Percentiles rank a stretch among this genome's conserved stretches.
These are phyloP conservation scores for Monosporascus sp. DNA, from an alignment of 2,329 filamentous ascomycete species.

Conservation along the genomic window DNA sequence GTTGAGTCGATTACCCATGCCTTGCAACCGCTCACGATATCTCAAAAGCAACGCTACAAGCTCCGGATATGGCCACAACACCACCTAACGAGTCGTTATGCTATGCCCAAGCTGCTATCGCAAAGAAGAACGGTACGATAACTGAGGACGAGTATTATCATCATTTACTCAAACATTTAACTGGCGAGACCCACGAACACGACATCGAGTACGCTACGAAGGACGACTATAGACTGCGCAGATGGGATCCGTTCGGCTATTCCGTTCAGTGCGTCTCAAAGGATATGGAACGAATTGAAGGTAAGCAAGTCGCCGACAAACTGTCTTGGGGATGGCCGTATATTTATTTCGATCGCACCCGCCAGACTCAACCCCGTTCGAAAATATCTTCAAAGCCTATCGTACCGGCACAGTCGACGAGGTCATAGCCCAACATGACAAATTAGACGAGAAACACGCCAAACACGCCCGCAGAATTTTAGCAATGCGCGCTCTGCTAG, in stretches of 20 bases:
- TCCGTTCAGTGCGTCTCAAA: neutral
- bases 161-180: neutral
- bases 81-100: too few relatives aligned
- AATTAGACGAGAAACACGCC: neutral
- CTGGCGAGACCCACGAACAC: neutral
- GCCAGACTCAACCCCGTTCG: neutral
- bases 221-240: neutral
- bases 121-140: too few relatives aligned
- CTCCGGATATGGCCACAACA: too few relatives aligned
- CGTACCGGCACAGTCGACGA: neutral
- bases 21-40: too few relatives aligned
- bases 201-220: neutral
- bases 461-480: neutral
- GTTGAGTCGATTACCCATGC: too few relatives aligned
- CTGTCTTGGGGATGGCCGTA: neutral
- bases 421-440: neutral
- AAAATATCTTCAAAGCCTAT: neutral
- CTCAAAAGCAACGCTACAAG: too few relatives aligned
- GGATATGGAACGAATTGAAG: neutral
- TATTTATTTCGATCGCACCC: neutral
- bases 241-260: neutral
- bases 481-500: neutral
- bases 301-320: neutral
- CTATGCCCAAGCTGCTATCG: too few relatives aligned
- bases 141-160: too few relatives aligned